A percentile compares a stretch with the other conserved stretches of the same genome.
Conservation (phyloP, 1,284 basidiomycete species). For the Spongispora temasekensis region DNA sequence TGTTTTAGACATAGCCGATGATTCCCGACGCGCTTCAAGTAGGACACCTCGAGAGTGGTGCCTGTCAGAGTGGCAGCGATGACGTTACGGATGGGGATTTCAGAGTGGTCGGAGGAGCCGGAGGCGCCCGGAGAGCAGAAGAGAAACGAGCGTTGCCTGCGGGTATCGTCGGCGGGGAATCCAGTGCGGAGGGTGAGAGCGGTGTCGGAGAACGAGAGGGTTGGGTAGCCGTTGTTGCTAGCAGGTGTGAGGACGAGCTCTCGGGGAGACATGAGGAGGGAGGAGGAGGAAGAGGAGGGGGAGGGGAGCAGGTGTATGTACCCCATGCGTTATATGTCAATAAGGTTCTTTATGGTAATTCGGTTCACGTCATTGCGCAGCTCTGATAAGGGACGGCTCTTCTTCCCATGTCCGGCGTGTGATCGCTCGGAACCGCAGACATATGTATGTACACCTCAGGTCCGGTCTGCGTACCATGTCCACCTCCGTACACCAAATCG, state of each 20-base stretch:
- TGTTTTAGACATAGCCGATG: constrained; percentile 42
- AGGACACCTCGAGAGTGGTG: constrained; percentile 45
- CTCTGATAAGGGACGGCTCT: neutral
- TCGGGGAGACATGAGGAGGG: constrained; percentile 17
- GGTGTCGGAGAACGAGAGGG: constrained; percentile 22
- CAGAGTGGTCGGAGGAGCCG: constrained; percentile 15
- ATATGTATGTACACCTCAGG: no score
- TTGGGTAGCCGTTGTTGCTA: constrained; percentile 10
- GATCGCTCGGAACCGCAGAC: neutral
- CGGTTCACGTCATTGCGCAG: neutral
- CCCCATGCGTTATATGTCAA: constrained; percentile 7
- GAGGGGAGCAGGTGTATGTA: neutral
- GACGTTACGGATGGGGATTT: constrained; percentile 49
- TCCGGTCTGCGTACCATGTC: constrained; percentile 21
- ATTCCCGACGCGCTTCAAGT: constrained; percentile 46
- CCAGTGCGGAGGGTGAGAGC: constrained; percentile 14
- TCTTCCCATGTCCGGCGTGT: neutral
- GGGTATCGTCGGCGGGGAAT: neutral
- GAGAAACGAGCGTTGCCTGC: constrained; percentile 9
- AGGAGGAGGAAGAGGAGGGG: neutral
- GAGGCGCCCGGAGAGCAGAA: constrained; percentile 5
- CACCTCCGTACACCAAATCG: constrained; percentile 50
- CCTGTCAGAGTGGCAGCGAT: constrained; percentile 48
- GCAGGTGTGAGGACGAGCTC: constrained; percentile 22
- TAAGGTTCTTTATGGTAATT: neutral